Conservation (phyloP, 2,329 filamentous ascomycete species). For the Ascochyta fabae region DNA sequence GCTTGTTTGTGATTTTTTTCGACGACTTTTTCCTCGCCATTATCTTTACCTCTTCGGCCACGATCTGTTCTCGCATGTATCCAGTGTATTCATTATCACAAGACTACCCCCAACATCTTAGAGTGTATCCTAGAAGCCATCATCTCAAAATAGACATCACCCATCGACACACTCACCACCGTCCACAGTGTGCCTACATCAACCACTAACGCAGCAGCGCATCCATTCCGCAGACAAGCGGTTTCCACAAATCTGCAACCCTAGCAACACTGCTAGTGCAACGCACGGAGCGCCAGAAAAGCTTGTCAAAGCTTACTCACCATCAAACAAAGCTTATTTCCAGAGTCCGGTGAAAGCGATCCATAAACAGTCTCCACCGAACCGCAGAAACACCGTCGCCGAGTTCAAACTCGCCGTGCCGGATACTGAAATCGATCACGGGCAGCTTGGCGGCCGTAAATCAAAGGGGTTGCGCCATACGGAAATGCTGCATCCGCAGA, state of each 20-base stretch:
- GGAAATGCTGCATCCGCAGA: too few relatives aligned
- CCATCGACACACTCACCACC: not conserved
- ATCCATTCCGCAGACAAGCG: not conserved
- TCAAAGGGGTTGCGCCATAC: too few relatives aligned
- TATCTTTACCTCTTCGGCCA: not conserved
- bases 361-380: not conserved
- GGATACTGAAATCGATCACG: not conserved
- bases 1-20: not conserved
- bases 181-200: not conserved
- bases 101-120: not conserved
- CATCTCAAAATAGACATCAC: not conserved
- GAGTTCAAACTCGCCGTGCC: not conserved
- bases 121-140: not conserved
- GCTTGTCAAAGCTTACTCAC: conserved; percentile 8
- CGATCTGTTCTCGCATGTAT: not conserved
- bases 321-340: not conserved
- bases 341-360: not conserved
- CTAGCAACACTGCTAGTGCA: not conserved
- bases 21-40: not conserved
- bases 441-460: not conserved
- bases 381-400: not conserved
- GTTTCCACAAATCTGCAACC: too few relatives aligned
- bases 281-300: not conserved
- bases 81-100: not conserved
- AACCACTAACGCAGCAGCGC: not conserved